Conservation (phyloP, 2,329 filamentous ascomycete genomes). For the Fusarium coicis region DNA sequence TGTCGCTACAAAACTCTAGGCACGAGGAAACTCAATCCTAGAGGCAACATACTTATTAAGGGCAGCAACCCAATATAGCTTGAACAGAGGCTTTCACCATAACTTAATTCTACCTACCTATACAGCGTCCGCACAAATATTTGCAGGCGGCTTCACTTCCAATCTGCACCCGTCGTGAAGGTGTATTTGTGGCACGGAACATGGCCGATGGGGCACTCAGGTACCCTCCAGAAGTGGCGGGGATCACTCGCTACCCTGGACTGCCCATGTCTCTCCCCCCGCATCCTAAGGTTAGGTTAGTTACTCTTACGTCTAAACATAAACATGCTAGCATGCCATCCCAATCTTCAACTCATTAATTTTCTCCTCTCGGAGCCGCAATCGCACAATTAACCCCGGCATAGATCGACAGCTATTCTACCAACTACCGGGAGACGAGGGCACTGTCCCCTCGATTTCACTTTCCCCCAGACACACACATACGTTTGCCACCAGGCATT, state of each 20-base stretch:
- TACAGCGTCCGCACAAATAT: neutral
- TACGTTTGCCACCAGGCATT: conserved; percentile 26
- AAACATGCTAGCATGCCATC: conserved; percentile 31
- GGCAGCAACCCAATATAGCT: neutral
- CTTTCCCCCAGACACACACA: conserved; percentile 3
- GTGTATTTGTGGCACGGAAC: conserved; percentile 23
- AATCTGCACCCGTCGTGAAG: neutral
- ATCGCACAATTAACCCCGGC: conserved; percentile 17
- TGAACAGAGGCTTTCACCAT: neutral
- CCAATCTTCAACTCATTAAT: conserved; percentile 23
- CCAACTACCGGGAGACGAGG: conserved; percentile 25
- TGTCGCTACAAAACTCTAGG: neutral
- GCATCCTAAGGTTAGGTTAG: neutral
- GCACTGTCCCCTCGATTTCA: conserved; percentile 15
- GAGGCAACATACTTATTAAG: neutral
- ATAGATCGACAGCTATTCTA: conserved; percentile 1
- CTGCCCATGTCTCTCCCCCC: conserved; percentile 12
- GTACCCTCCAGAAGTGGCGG: neutral
- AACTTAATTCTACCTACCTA: neutral
- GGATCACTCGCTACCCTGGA: neutral
- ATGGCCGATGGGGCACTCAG: conserved; percentile 7
- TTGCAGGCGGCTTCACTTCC: neutral
- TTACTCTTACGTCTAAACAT: conserved; percentile 9
- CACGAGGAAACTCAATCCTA: no score
- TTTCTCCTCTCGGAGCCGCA: conserved; percentile 31